Evolutionary conservation across 495 filamentous ascomycete genomes (phyloP).

Genomic region (Penicillium nucicola): DNA sequence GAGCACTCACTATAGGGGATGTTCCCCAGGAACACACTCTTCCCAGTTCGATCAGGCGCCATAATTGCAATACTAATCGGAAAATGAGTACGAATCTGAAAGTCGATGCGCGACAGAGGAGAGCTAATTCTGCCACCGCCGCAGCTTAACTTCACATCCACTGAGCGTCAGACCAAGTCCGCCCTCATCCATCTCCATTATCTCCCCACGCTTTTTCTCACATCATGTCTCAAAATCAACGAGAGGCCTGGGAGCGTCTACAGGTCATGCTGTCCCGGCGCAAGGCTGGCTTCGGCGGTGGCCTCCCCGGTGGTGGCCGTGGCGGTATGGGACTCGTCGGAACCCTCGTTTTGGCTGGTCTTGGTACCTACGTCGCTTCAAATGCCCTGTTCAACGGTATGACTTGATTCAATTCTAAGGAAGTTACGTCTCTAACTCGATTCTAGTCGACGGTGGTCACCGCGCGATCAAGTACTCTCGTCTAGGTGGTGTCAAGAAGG

Average conservation of each 20-base stretch:
- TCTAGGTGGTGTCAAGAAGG: slow-evolving; percentile 88
- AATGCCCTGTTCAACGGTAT: slow-evolving; percentile 92
- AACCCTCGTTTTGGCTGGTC: slow-evolving; percentile 59
- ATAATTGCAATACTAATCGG: slow-evolving; percentile 32
- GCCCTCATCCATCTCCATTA: slow-evolving; percentile 19
- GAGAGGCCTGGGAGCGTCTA: slow-evolving; percentile 62
- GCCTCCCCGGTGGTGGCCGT: slow-evolving; percentile 48
- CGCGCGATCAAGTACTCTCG: slow-evolving; percentile 98
- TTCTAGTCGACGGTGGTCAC: slow-evolving; percentile 93
- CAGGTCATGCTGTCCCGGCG: slow-evolving; percentile 59
- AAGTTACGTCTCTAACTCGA: neutral
- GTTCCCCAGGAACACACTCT: slow-evolving; percentile 80
- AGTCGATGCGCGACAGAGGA: slow-evolving; percentile 11
- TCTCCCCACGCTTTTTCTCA: slow-evolving; percentile 14
- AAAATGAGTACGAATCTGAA: slow-evolving; percentile 3
- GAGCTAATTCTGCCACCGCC: slow-evolving; percentile 25
- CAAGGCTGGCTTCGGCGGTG: slow-evolving; percentile 39
- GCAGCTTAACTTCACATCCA: slow-evolving; percentile 21
- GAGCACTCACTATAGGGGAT: slow-evolving; percentile 59
- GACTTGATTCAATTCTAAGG: neutral
- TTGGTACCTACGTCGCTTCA: slow-evolving; percentile 63
- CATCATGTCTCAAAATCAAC: slow-evolving; percentile 57
- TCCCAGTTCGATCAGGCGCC: slow-evolving; percentile 55
- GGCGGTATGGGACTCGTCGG: slow-evolving; percentile 41
- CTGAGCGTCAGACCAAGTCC: slow-evolving; percentile 12